These are phyloP conservation scores for Nemania sp. DNA, from an alignment of 2,329 filamentous ascomycete genomes.

Conservation along the genomic window DNA sequence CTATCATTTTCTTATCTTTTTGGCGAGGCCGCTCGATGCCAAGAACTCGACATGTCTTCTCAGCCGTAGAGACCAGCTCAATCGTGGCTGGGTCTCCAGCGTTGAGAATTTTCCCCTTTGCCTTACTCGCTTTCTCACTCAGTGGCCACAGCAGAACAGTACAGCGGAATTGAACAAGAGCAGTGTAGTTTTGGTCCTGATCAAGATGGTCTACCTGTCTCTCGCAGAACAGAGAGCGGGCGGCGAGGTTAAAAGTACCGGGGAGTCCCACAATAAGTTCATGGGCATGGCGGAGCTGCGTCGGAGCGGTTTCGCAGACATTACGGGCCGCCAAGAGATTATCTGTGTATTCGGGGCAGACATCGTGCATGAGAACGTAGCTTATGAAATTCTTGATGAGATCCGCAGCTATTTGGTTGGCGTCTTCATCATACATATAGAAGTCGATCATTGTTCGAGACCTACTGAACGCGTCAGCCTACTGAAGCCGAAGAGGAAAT, in stretches of 20 bases:
- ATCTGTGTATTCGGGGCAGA: conserved; percentile 76
- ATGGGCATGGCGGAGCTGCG: conserved; percentile 66
- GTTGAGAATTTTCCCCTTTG: conserved; percentile 12
- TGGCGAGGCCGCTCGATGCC: conserved; percentile 46
- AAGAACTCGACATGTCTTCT: conserved; percentile 64
- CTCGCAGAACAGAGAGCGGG: conserved; percentile 66
- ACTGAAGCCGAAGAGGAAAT: neutral
- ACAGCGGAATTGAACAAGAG: conserved; percentile 49
- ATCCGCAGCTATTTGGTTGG: conserved; percentile 63
- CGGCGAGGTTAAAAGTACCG: conserved; percentile 79
- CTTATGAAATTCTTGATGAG: conserved; percentile 85
- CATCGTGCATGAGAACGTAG: conserved; percentile 81
- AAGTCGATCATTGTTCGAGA: conserved; percentile 60
- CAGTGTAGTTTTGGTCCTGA: conserved; percentile 45
- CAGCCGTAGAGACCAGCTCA: conserved; percentile 49
- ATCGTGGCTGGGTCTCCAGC: conserved; percentile 39
- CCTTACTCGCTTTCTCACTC: conserved; percentile 35
- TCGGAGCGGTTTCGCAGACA: conserved; percentile 67
- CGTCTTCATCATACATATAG: conserved; percentile 56
- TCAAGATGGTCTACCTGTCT: conserved; percentile 33
- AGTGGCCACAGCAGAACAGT: conserved; percentile 41
- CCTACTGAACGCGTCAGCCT: conserved; percentile 39
- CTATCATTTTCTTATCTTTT: conserved; percentile 23
- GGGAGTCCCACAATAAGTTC: conserved; percentile 61
- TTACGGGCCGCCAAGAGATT: conserved; percentile 68